Evolutionary conservation across 2,329 filamentous ascomycete species (phyloP), one percentile per base, ranked within the genome.

Genomic region (Aspergillus sclerotialis): DNA sequence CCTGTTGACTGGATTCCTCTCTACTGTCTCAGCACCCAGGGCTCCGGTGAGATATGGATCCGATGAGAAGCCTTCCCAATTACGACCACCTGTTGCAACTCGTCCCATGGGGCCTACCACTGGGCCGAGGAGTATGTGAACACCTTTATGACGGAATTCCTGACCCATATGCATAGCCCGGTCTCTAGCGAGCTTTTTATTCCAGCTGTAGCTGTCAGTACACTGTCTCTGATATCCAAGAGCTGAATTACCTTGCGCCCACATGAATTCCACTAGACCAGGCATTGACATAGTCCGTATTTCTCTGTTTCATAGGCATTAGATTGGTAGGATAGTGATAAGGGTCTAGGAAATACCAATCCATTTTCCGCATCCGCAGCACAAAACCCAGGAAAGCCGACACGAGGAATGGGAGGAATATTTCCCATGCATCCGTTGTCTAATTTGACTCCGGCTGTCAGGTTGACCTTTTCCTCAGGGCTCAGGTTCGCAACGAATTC

Each of bases 131-230:
- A 59, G 49, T 13, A 71, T 54, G 25, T 72, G 49, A 4, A 55
- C 48, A 17, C 57, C 55, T 26, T 60, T 60, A 2, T 35, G 49
- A 10, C 47, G 52, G 40, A 53, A 50, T 42, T 81, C 77, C 10
- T 64, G 61, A 2, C 70, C 77, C 63, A 80, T 72, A 28, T 68
- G 67, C 7, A 64, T 55, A 0, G 64, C 77, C 25, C 76, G 58
- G 30, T 67, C 55, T 33, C 76, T 71, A 0, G 75, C 70, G 38
- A 80, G 46, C 4, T 70, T 66, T 31, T 57, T 62, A 38, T 79
- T 74, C 76, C 76, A 80, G n/a, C n/a, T n/a, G n/a, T n/a, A n/a
- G n/a, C n/a, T n/a, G n/a, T n/a, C n/a, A n/a, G n/a, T n/a, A n/a
- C n/a, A n/a, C n/a, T n/a, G n/a, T n/a, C n/a, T n/a, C n/a, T n/a